These are phyloP conservation scores for Harringtonia aguacate DNA, from an alignment of 2,329 filamentous ascomycete species.

Conservation along the genomic window DNA sequence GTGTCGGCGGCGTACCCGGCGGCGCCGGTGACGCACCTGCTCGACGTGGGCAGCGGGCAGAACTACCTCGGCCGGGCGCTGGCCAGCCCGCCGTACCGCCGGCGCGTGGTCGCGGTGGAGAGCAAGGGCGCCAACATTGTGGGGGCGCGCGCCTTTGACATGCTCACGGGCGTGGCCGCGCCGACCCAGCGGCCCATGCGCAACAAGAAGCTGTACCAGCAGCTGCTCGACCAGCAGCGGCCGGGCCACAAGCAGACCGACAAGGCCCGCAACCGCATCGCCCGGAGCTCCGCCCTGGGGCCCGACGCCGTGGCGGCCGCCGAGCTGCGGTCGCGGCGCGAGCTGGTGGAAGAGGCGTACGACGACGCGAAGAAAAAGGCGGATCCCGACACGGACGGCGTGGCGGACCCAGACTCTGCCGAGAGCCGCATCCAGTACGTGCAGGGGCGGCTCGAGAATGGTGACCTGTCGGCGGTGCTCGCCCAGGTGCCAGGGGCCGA, in stretches of 20 bases:
- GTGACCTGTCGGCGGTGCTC: conserved; percentile 60
- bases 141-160: conserved; percentile 74
- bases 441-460: conserved; percentile 61
- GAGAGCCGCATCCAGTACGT: conserved; percentile 69
- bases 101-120: conserved; percentile 83
- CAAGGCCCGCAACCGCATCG: conserved; percentile 24
- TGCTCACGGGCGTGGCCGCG: conserved; percentile 60
- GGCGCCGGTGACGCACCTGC: conserved; percentile 65
- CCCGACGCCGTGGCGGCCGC: neutral
- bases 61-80: conserved; percentile 89
- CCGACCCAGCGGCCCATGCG: conserved; percentile 62
- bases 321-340: conserved; percentile 8
- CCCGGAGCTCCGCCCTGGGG: conserved; percentile 16
- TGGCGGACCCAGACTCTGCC: too few species aligned
- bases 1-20: conserved; percentile 45
- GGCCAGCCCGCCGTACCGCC: conserved; percentile 75
- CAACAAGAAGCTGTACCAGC: conserved; percentile 71
- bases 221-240: conserved; percentile 32
- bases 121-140: conserved; percentile 76
- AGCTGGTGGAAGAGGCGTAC: conserved; percentile 3
- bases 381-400: conserved; percentile 38
- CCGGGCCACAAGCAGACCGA: conserved; percentile 28
- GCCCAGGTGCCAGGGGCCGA: conserved; percentile 48
- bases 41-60: conserved; percentile 94
- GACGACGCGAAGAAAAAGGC: conserved; percentile 1